Percentiles rank a stretch among this genome's conserved stretches.
These are phyloP conservation scores for Suillus placidus DNA, from an alignment of 768 basidiomycete genomes.

Conservation along the genomic window DNA sequence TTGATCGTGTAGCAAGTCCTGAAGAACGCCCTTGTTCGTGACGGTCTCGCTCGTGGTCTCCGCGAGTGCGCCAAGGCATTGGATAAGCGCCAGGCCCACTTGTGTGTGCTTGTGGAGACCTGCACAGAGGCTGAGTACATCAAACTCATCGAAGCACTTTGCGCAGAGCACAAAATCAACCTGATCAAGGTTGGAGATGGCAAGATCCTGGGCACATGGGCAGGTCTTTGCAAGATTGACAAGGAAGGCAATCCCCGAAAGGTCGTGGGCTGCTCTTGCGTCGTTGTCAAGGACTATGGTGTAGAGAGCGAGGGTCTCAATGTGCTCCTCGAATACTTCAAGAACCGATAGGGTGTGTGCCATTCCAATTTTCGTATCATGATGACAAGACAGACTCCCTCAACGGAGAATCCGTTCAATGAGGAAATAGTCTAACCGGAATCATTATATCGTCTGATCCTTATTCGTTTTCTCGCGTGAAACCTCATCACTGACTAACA, in stretches of 20 bases:
- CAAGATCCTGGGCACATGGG: conserved; percentile 98
- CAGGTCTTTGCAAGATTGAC: conserved; percentile 99
- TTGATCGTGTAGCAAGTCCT: conserved; percentile 78
- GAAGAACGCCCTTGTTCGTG: conserved; percentile 98
- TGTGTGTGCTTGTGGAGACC: conserved; percentile 98
- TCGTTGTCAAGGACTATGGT: conserved; percentile 98
- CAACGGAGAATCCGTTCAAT: conserved; percentile 70
- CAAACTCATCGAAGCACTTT: conserved; percentile 99
- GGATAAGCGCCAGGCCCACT: conserved; percentile 97
- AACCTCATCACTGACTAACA: not conserved
- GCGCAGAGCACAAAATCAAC: conserved; percentile 99
- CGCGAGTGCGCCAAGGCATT: conserved; percentile 98
- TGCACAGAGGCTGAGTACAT: conserved; percentile 99
- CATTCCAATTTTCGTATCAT: conserved; percentile 16
- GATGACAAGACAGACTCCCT: conserved; percentile 96
- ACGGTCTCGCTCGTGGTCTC: conserved; percentile 97
- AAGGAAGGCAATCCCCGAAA: conserved; percentile 98
- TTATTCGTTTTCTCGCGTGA: conserved; percentile 18
- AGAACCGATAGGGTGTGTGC: conserved; percentile 72
- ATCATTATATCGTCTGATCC: conserved; percentile 79
- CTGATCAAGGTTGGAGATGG: conserved; percentile 99
- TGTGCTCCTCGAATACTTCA: conserved; percentile 95
- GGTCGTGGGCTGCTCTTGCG: conserved; percentile 89
- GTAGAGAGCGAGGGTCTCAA: conserved; percentile 93
- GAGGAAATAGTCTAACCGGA: conserved; percentile 87